Conservation (phyloP, 2,329 filamentous ascomycete species). For the Hypoxylon sp. region DNA sequence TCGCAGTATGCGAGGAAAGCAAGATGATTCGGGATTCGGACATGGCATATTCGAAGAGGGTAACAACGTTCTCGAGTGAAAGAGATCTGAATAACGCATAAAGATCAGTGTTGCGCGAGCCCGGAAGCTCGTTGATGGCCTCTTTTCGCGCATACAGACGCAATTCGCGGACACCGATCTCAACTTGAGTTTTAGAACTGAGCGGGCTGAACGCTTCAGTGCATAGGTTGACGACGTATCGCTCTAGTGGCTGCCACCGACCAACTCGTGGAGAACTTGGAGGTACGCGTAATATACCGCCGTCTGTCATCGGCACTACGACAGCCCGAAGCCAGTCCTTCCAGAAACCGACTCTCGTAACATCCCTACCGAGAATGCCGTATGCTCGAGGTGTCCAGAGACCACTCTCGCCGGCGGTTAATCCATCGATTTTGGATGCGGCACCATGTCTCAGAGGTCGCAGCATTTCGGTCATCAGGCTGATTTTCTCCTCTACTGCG, state of each 20-base stretch:
- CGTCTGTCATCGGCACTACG: slow-evolving; percentile 94
- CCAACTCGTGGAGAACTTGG: slow-evolving; percentile 89
- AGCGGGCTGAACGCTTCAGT: slow-evolving; percentile 93
- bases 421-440: slow-evolving; percentile 94
- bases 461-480: slow-evolving; percentile 94
- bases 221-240: slow-evolving; percentile 96
- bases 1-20: slow-evolving; percentile 91
- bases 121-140: slow-evolving; percentile 90
- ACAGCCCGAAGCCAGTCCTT: slow-evolving; percentile 97
- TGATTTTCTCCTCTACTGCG: slow-evolving; percentile 95
- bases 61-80: slow-evolving; percentile 90
- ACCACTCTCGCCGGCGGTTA: slow-evolving; percentile 94
- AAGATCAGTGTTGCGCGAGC: slow-evolving; percentile 88
- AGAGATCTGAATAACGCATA: slow-evolving; percentile 92
- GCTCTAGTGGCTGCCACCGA: slow-evolving; percentile 94
- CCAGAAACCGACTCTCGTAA: slow-evolving; percentile 88
- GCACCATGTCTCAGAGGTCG: slow-evolving; percentile 92
- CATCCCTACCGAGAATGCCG: slow-evolving; percentile 87
- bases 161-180: slow-evolving; percentile 87
- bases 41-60: slow-evolving; percentile 91
- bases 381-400: slow-evolving; percentile 96
- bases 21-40: slow-evolving; percentile 96
- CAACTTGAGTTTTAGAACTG: slow-evolving; percentile 93
- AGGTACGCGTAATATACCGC: slow-evolving; percentile 81
- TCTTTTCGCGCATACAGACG: slow-evolving; percentile 93